Evolutionary conservation across 306 rosid species (phyloP), one percentile per base, ranked within the genome.

Genomic region (Glycyrrhiza uralensis): DNA sequence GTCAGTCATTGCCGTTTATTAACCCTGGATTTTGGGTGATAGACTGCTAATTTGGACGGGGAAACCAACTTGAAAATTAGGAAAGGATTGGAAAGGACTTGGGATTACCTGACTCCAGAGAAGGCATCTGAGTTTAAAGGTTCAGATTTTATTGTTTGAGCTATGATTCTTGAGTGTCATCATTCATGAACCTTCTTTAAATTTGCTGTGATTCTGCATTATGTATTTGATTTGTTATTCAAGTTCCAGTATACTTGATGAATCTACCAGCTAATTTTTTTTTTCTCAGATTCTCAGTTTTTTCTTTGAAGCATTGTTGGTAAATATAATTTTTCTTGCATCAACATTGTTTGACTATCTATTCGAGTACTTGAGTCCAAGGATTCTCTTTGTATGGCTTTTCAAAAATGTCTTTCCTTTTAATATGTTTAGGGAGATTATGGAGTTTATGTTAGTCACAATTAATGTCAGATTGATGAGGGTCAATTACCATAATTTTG

Each of bases 1-100:
- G 13, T 72, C 9, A 23, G 28, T 45, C 7, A 62, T 14, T 30
- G n/a, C 44, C 4, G 11, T 46, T 32, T 41, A 61, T 67, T 77
- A 60, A 71, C 66, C 33, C 8, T 18, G 15, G 14, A 18, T 66
- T 76, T 68, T 74, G 54, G 74, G 36, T 80, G 54, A 54, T 80
- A 92, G 98, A 92, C 98, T 67, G 96, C 98, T 74, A 90, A 92
- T 85, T 84, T 92, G 87, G 98, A 92, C 14, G 98, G 98, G 81
- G 98, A 92, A 87, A 92, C 98, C 26, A 92, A 92, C 84, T 88
- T 92, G 80, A 92, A 92, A 85, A 92, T 92, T 60, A 80, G 98
- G 70, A 92, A 92, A 84, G 96, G 88, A 54, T 44, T 88, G 74
- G 98, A 92, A 71, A 92, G 81, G 81, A 92, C 98, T 18, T 92